Base-by-base conservation (phyloP, 192 early-diverging fungal genomes). In the Backusella psychrophila region DNA sequence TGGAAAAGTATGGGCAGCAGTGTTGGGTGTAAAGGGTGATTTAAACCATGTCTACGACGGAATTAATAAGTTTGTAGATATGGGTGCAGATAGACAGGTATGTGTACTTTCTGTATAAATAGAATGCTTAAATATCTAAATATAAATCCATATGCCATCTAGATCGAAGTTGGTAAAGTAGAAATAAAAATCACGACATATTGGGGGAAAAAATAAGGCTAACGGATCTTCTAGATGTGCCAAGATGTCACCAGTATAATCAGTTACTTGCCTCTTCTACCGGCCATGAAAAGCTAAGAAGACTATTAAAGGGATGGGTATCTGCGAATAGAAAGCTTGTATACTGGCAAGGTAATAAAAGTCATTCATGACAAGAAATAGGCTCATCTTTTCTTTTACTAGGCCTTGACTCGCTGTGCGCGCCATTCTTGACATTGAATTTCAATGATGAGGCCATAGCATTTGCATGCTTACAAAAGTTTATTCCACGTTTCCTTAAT, bases 291-390 rank as follows among this genome's bases (percentile, higher is more conserved):
- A 89, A 89, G 65, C 75, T 91, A 77, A 81, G 87, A 69, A 72
- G 90, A 49, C 66, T 91, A 9, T 81, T 91, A 41, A 90, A 90
- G 74, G 86, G 83, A 34, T 90, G 88, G 88, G 82, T 90, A 0
- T 83, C 85, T 12, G 88, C 89, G 11, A 89, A 91, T 69, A 83
- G 78, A 6, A 78, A 90, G 46, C 63, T 83, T 19, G 94, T 94
- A 19, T 95, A 95, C 77, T 95, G 94, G 94, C 94, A 95, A 89
- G 94, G 90, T 89, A 80, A 44, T n/a, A 36, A 35, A 14, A 14
- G 21, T 1, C 19, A 19, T 39, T 19, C 15, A 52, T 63, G 17
- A 12, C 12, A 19, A 19, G 15, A 79, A 56, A 68, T 29, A 71
- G 3, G n/a, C 67, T 36, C 72, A 44, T 44, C 9, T 12, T 21